Conservation (phyloP, 768 basidiomycete genomes). For the Glaciozyma martinii region DNA sequence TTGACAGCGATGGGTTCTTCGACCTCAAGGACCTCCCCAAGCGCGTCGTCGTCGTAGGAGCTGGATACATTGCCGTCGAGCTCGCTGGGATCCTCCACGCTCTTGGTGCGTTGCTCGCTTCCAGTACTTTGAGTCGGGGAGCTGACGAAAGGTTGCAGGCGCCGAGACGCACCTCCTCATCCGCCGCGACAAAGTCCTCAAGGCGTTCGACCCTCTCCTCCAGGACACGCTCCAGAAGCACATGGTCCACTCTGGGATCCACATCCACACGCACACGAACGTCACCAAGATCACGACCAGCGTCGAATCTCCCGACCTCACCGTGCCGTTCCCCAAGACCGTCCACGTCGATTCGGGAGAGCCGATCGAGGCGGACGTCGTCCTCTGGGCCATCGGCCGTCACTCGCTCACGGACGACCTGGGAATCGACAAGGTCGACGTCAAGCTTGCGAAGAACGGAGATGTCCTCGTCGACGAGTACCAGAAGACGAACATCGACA, state of each 20-base stretch:
- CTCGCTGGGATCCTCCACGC: slow-evolving; percentile 88
- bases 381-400: slow-evolving; percentile 94
- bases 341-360: slow-evolving; percentile 68
- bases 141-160: slow-evolving; percentile 37
- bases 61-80: slow-evolving; percentile 97
- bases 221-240: slow-evolving; percentile 76
- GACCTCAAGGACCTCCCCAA: slow-evolving; percentile 81
- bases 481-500: slow-evolving; percentile 66
- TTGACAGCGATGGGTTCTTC: slow-evolving; percentile 93
- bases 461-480: slow-evolving; percentile 82
- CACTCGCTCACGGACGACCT: slow-evolving; percentile 67
- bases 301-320: slow-evolving; percentile 25
- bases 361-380: slow-evolving; percentile 68
- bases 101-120: slow-evolving; percentile 44
- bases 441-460: slow-evolving; percentile 68
- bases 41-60: slow-evolving; percentile 87
- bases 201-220: slow-evolving; percentile 81
- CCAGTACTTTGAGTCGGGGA: too few species aligned
- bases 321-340: slow-evolving; percentile 45
- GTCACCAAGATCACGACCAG: slow-evolving; percentile 53
- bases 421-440: slow-evolving; percentile 65
- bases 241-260: slow-evolving; percentile 91
- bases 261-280: slow-evolving; percentile 68
- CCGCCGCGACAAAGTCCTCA: slow-evolving; percentile 75
- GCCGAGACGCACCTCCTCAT: slow-evolving; percentile 88